Base-by-base conservation (phyloP, 257 asterid species). In the Solanum gandarillasii region DNA sequence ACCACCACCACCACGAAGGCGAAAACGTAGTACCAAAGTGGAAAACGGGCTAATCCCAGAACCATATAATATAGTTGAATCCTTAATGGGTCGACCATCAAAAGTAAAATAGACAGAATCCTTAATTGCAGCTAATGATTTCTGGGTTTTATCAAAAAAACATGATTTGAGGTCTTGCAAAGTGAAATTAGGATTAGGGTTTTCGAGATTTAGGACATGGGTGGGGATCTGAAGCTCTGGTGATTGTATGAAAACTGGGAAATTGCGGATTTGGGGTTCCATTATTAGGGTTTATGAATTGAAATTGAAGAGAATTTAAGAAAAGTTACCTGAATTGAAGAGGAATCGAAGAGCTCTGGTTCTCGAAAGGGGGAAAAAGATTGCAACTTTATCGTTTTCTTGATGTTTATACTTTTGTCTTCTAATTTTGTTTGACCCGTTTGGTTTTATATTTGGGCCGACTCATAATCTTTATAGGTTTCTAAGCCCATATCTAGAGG, bases 1-100 rank as follows among this genome's bases (percentile, higher is more conserved):
- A 10, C 99, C 99, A 1, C 99, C 98, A 12, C 99, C 99, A 25
- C 98, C 98, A 7, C 52, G 87, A 46, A 92, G 85, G 21, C 98
- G 96, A 87, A 90, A 86, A 88, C 93, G 93, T 65, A 94, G 90
- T 81, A 92, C 88, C 23, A 97, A 92, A 76, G 98, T 95, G 46
- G 98, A 95, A 41, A 92, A 79, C 4, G 95, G 93, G 27, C 94
- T 62, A 43, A 96, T 88, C 32, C 23, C 55, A 79, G 92, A 84
- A 78, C 86, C 88, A 32, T 29, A 87, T 11, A 92, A 29, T 67
- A 90, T 73, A 46, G 97, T 89, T 35, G 96, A 90, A 48, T 93
- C 95, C 1, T 93, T 48, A 3, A 97, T 88, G 35, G 91, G 89
- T 87, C 92, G 93, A 3, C 99, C 98, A 88, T 95, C 90, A 18